A percentile compares a stretch with the other conserved stretches of the same genome.
Evolutionary conservation across 2,329 filamentous ascomycete species (phyloP).

Genomic region (Calonectria naviculata): DNA sequence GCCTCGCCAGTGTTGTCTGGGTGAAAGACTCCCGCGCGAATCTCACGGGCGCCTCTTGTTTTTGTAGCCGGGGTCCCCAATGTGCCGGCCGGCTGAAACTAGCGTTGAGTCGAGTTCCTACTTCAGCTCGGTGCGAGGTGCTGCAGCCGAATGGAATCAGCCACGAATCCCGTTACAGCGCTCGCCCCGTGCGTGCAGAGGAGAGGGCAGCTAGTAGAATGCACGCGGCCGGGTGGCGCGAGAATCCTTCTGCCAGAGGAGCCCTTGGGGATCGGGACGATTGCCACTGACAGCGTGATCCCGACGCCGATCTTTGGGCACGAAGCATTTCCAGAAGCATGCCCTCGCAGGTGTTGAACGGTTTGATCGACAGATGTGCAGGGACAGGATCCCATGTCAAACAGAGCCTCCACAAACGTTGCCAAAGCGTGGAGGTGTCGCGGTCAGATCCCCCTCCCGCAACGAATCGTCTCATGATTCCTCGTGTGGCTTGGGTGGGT

Average conservation of each 20-base stretch:
- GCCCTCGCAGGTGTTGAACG: not conserved
- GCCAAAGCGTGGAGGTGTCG: not conserved
- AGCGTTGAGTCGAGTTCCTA: constrained; percentile 1
- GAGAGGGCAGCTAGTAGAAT: not conserved
- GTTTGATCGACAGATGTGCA: constrained; percentile 24
- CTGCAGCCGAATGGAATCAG: constrained; percentile 3
- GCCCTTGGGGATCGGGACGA: not conserved
- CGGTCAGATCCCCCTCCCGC: constrained; percentile 2
- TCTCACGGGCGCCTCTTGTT: not conserved
- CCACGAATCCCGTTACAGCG: constrained; percentile 1
- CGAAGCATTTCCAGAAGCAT: constrained; percentile 10
- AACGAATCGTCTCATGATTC: not conserved
- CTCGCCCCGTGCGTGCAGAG: not conserved
- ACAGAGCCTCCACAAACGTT: constrained; percentile 14
- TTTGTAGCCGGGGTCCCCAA: not conserved
- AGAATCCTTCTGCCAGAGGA: not conserved
- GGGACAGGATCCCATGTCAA: constrained; percentile 11
- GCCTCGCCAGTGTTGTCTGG: not conserved
- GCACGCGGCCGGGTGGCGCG: not conserved
- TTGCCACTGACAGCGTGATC: not conserved
- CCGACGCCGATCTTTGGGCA: not conserved
- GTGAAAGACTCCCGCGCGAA: not conserved
- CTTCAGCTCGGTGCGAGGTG: not conserved
- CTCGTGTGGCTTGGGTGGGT: not conserved
- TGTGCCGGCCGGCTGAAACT: not conserved